These are phyloP conservation scores for Tagetes erecta DNA, from an alignment of 129 eudicot species.

Conservation along the genomic window DNA sequence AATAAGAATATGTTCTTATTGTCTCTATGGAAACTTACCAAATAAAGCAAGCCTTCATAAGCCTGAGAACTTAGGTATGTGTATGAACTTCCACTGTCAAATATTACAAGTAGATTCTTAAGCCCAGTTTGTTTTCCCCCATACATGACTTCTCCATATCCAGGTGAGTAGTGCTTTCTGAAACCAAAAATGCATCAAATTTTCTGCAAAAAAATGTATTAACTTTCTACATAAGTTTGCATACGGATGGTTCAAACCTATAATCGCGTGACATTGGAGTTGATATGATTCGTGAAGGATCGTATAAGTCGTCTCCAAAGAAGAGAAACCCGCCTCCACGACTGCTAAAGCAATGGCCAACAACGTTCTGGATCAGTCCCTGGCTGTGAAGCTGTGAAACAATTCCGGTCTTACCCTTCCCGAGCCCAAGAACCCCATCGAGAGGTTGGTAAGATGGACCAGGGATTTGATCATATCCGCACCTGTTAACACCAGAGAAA, in stretches of 20 bases:
- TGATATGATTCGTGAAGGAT: conserved; percentile 61
- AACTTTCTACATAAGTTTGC: not conserved
- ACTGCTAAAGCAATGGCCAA: conserved; percentile 82
- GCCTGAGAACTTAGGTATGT: conserved; percentile 69
- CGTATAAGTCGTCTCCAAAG: conserved; percentile 74
- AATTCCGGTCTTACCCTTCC: conserved; percentile 75
- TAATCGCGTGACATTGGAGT: conserved; percentile 73
- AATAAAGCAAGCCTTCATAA: conserved; percentile 54
- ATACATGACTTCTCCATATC: conserved; percentile 65
- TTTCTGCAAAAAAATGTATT: no score
- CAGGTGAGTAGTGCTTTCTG: conserved; percentile 89
- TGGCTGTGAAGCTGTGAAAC: conserved; percentile 69
- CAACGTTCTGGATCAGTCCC: conserved; percentile 61
- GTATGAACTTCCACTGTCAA: conserved; percentile 98
- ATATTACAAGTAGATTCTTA: conserved; percentile 63
- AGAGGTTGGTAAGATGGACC: conserved; percentile 74
- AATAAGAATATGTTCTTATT: not conserved
- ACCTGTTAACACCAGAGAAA: conserved; percentile 37
- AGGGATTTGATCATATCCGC: conserved; percentile 97
- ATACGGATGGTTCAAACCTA: conserved; percentile 39
- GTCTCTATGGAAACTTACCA: conserved; percentile 39
- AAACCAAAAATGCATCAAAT: conserved; percentile 15
- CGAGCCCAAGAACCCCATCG: conserved; percentile 95
- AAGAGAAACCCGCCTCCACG: conserved; percentile 80
- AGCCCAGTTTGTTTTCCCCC: conserved; percentile 72